Evolutionary conservation across 257 asterid genomes (phyloP).

Genomic region (Linaria vulgaris): DNA sequence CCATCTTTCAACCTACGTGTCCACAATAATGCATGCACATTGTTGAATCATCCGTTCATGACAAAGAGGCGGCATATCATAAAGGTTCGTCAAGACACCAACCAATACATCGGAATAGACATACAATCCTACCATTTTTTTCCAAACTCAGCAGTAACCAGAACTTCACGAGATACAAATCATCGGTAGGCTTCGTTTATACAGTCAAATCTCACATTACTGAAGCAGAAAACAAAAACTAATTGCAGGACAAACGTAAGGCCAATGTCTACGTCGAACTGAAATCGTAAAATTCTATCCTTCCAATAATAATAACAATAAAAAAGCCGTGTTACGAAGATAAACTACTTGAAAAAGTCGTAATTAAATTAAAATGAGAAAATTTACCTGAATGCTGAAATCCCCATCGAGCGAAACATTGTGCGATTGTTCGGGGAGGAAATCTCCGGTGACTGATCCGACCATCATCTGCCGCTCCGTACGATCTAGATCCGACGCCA

Average conservation of each 20-base stretch:
- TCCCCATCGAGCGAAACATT: constrained; percentile 67
- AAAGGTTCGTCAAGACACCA: not conserved
- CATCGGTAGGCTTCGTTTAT: too few species aligned
- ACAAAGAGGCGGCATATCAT: not conserved
- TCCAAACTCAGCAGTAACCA: too few species aligned
- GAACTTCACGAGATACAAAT: too few species aligned
- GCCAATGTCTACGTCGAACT: too few species aligned
- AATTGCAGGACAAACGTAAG: too few species aligned
- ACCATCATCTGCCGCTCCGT: constrained; percentile 94
- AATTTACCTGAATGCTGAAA: constrained; percentile 65
- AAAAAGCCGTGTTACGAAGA: constrained; percentile 5
- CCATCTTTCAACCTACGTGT: not conserved
- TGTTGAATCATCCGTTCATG: not conserved
- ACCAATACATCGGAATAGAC: too few species aligned
- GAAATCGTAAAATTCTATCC: not conserved
- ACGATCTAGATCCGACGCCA: constrained; percentile 92
- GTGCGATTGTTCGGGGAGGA: constrained; percentile 55
- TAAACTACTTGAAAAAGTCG: not conserved
- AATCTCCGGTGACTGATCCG: constrained; percentile 80
- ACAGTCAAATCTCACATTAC: not conserved
- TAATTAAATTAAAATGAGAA: constrained; percentile 1
- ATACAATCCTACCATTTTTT: too few species aligned
- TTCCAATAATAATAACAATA: not conserved
- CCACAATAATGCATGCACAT: not conserved
- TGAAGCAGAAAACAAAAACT: not conserved